These are phyloP conservation scores for Withania somnifera DNA, from an alignment of 305 asterid genomes.

Conservation along the genomic window DNA sequence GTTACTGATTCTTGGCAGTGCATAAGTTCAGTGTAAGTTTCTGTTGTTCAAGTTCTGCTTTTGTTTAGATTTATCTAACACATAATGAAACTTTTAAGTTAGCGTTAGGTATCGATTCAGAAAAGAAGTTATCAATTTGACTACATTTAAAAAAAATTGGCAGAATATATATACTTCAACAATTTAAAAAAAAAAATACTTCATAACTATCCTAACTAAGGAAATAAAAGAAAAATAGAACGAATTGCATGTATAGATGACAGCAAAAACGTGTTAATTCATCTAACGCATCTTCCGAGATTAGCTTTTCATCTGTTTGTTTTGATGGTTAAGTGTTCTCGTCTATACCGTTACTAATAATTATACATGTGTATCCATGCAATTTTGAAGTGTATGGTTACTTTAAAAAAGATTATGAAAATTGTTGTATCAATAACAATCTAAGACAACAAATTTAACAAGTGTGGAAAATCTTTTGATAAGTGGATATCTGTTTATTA, in stretches of 20 bases:
- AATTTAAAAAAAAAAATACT: not conserved
- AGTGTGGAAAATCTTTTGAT: not conserved
- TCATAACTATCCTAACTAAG: not conserved
- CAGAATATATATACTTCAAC: not conserved
- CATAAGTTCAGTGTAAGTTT: constrained; percentile 57
- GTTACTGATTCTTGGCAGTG: constrained; percentile 67
- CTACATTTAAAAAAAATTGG: not conserved
- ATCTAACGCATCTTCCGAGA: too few relatives aligned
- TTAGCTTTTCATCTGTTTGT: too few relatives aligned
- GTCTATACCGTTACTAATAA: too few relatives aligned
- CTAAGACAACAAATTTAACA: not conserved
- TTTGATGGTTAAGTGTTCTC: too few relatives aligned
- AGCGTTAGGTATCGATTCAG: not conserved
- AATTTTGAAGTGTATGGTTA: too few relatives aligned
- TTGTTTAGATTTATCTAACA: not conserved
- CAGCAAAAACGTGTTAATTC: too few relatives aligned
- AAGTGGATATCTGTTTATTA: not conserved
- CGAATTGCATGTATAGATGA: not conserved
- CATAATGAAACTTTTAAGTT: not conserved
- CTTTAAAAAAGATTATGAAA: too few relatives aligned
- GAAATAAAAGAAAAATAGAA: not conserved
- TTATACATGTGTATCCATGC: too few relatives aligned
- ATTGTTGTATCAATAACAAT: not conserved
- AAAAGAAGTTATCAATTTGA: not conserved
- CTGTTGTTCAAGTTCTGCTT: not conserved